Percentiles rank a stretch among this genome's conserved stretches.
phyloP scores from a whole-genome alignment of 371 early-diverging fungal genomes.

The Dinochytrium kinnereticum region DNA sequence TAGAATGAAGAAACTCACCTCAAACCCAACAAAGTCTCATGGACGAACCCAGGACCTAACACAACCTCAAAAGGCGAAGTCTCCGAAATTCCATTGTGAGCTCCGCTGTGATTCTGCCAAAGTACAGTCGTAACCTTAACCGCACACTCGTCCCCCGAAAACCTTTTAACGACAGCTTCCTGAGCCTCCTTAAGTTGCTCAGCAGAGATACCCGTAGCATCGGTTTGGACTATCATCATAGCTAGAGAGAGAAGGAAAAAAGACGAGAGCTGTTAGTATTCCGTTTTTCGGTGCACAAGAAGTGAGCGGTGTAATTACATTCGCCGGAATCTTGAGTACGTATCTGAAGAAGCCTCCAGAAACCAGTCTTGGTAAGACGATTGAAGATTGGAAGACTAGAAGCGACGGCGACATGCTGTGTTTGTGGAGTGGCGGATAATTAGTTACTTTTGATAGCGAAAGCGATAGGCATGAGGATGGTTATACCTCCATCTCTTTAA shows the following conservation, averaged over 20 bases:
- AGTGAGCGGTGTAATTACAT: conserved; percentile 31
- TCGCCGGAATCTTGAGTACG: conserved; percentile 67
- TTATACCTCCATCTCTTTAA: conserved; percentile 52
- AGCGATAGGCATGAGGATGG: too few relatives aligned
- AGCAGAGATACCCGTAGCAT: conserved; percentile 51
- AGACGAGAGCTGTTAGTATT: neutral
- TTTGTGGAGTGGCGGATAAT: too few relatives aligned
- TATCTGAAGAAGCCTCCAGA: conserved; percentile 70
- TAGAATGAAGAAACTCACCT: conserved; percentile 29
- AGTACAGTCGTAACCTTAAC: conserved; percentile 60
- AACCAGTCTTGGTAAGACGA: conserved; percentile 63
- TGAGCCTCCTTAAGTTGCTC: conserved; percentile 41
- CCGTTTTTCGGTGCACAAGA: neutral
- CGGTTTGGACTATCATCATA: conserved; percentile 70
- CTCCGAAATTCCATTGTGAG: conserved; percentile 65
- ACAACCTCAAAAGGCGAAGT: conserved; percentile 55
- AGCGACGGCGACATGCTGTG: too few relatives aligned
- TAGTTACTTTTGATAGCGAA: too few relatives aligned
- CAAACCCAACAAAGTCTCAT: conserved; percentile 70
- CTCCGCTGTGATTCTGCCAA: conserved; percentile 61
- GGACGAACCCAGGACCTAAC: conserved; percentile 63
- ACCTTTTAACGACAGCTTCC: conserved; percentile 7
- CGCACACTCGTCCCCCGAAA: conserved; percentile 5
- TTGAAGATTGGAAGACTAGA: conserved; percentile 65
- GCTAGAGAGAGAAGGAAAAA: conserved; percentile 35